Base-by-base conservation (phyloP, 257 asterid species). In the Plantago ovata region DNA sequence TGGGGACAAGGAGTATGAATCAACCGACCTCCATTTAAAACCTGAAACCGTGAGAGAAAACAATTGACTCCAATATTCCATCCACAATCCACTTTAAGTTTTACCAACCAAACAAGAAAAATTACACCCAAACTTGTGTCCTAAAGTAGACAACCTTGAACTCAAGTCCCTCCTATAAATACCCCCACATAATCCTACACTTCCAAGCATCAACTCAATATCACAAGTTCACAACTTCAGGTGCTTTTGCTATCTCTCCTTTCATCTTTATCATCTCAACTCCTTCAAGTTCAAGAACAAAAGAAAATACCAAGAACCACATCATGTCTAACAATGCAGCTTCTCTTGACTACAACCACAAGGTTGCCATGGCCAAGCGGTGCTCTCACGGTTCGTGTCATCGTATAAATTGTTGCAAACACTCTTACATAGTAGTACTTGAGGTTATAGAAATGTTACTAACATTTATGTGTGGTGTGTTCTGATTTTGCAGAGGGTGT, bases 321-420 rank as follows among this genome's bases (percentile, higher is more conserved):
- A 56, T 13, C 16, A 77, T 72, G 82, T 71, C 68, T 24, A 78
- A 69, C 69, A 75, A 43, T 53, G 33, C 79, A 69, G 73, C 81
- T 66, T 78, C 92, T 11, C 56, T 75, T 1, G 93, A 84, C 67
- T 28, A 28, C 36, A 28, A 28, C 38, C 90, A 86, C 50, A 84
- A 70, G 76, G 67, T 84, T 7, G 90, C 94, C 62, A 69, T 84
- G 58, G 95, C 96, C 57, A 86, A 75, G 64, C 94, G 83, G 12
- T 87, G 81, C 43, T 79, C 98, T 70, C 83, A 60, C 36, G 98
- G 96, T 90, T 65, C 4, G 9, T 16, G 8, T 20, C 9, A 20
- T 10, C 13, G 2, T 6, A 45, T 20, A 49, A 20, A 10, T 6
- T 28, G 33, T 48, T 48, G 13, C 54, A 10, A 20, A 11, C 13